Conservation (phyloP, 2,329 filamentous ascomycete genomes). For the Aspergillus vadensis region DNA sequence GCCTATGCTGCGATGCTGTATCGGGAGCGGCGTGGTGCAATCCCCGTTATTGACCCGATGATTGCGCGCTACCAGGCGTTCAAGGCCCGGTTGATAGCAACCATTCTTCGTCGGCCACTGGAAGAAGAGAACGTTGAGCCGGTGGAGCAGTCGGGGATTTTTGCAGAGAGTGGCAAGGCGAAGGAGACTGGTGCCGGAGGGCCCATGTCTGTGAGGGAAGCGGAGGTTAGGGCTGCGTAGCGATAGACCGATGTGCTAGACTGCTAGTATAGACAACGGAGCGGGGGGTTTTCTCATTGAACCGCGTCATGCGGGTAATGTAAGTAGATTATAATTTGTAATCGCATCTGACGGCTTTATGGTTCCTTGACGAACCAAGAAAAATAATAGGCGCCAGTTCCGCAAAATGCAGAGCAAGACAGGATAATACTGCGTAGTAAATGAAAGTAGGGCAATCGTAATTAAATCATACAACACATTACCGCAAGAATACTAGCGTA, state of each 20-base stretch:
- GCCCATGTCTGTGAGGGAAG: neutral
- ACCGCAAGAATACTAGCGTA: neutral
- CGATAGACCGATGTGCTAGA: neutral
- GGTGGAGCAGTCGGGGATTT: neutral
- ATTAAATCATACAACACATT: too few species aligned
- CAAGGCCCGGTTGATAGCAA: neutral
- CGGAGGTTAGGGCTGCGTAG: slow-evolving; percentile 1
- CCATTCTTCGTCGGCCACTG: neutral
- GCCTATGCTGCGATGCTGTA: slow-evolving; percentile 67
- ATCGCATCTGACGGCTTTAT: neutral
- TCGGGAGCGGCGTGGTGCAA: slow-evolving; percentile 58
- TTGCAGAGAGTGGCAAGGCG: neutral
- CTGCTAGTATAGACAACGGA: neutral
- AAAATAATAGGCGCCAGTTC: too few species aligned
- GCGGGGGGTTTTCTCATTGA: neutral
- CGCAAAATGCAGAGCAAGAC: too few species aligned
- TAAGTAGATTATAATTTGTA: neutral
- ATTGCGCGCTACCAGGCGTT: neutral
- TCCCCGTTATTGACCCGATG: slow-evolving; percentile 1
- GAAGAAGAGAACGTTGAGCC: neutral
- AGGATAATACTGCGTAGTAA: too few species aligned
- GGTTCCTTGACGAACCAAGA: neutral
- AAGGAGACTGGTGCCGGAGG: neutral
- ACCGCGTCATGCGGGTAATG: neutral
- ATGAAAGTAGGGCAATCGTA: neutral